These are phyloP conservation scores for Trichaptum fuscoviolaceum DNA, from an alignment of 768 basidiomycete genomes.

Conservation along the genomic window DNA sequence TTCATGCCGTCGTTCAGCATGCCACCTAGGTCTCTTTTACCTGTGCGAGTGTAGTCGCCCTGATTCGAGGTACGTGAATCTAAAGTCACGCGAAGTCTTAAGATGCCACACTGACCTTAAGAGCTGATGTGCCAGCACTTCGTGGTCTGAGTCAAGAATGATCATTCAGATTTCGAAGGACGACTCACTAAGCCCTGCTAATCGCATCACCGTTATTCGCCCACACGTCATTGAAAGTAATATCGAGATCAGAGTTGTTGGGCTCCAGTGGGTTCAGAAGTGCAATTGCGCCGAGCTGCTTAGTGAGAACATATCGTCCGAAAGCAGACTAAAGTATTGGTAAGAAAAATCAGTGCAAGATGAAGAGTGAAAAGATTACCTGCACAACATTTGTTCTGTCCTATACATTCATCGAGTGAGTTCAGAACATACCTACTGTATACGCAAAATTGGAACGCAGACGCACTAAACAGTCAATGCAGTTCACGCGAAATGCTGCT, in stretches of 20 bases:
- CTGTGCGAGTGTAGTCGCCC: constrained; percentile 92
- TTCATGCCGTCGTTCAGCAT: constrained; percentile 96
- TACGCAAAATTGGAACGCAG: not conserved
- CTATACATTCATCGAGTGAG: not conserved
- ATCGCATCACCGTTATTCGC: constrained; percentile 98
- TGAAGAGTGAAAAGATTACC: constrained; percentile 30
- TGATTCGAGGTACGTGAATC: constrained; percentile 22
- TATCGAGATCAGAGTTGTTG: constrained; percentile 57
- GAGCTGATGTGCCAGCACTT: constrained; percentile 91
- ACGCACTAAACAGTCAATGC: constrained; percentile 81
- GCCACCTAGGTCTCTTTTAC: constrained; percentile 89
- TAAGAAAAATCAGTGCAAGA: constrained; percentile 10
- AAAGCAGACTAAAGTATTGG: constrained; percentile 72
- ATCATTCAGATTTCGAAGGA: not conserved
- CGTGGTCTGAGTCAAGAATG: constrained; percentile 16
- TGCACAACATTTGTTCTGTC: constrained; percentile 92
- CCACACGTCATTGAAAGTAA: constrained; percentile 87
- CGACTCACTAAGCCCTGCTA: constrained; percentile 74
- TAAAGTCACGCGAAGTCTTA: not conserved
- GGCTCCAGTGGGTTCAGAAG: constrained; percentile 50
- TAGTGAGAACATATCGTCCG: constrained; percentile 74
- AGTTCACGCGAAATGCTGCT: constrained; percentile 87
- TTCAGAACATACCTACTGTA: not conserved
- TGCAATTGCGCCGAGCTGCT: constrained; percentile 69
- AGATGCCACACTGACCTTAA: constrained; percentile 54